These are phyloP conservation scores for Spergularia bocconei DNA, from an alignment of 148 eudicot genomes.

Conservation along the genomic window DNA sequence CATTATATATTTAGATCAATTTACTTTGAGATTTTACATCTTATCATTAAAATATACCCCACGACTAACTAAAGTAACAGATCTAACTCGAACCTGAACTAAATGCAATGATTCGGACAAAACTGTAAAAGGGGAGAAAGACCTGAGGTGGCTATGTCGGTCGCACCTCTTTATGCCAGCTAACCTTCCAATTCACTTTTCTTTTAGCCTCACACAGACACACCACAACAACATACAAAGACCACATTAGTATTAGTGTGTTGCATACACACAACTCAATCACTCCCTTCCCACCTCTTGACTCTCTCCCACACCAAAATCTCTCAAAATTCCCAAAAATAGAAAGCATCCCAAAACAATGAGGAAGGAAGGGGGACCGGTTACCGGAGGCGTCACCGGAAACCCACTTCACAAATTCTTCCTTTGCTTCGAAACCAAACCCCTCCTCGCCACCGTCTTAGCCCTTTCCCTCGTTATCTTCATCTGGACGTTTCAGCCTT, in stretches of 20 bases:
- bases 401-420: constrained; percentile 24
- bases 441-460: constrained; percentile 46
- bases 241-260: background rate
- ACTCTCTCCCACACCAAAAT: background rate
- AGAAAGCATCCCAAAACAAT: constrained; percentile 13
- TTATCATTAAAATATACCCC: too few relatives aligned
- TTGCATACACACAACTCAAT: background rate
- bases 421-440: constrained; percentile 45
- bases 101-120: too few relatives aligned
- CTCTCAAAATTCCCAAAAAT: background rate
- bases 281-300: background rate
- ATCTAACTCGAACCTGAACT: too few relatives aligned
- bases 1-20: too few relatives aligned
- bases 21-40: too few relatives aligned
- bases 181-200: too few relatives aligned
- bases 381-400: constrained; percentile 17
- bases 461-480: constrained; percentile 44
- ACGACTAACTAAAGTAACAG: too few relatives aligned
- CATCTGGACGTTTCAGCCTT: constrained; percentile 57
- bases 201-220: background rate
- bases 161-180: too few relatives aligned
- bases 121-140: too few relatives aligned
- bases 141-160: too few relatives aligned
- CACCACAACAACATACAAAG: background rate
- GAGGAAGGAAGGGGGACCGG: constrained; percentile 36